Evolutionary conservation across 2,329 filamentous ascomycete species (phyloP).

Genomic region (Xylaria multiplex): DNA sequence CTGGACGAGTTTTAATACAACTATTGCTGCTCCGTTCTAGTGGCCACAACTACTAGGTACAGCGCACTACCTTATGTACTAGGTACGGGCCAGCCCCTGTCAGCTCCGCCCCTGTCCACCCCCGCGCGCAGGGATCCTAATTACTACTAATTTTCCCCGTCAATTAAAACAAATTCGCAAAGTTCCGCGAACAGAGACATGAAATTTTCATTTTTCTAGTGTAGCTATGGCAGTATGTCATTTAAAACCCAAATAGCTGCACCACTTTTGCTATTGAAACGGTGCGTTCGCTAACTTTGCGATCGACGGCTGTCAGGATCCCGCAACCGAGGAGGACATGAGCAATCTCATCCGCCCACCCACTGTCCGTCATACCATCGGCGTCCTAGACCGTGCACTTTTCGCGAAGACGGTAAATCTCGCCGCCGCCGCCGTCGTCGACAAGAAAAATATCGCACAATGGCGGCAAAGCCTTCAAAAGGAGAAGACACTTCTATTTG

Average conservation of each 20-base stretch:
- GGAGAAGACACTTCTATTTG: conserved; percentile 71
- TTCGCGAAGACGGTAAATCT: conserved; percentile 82
- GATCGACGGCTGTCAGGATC: conserved; percentile 31
- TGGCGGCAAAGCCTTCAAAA: conserved; percentile 74
- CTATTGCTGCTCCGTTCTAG: no score
- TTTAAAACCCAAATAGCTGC: neutral
- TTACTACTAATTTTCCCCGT: neutral
- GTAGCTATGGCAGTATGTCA: conserved; percentile 42
- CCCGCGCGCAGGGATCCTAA: conserved; percentile 20
- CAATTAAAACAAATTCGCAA: conserved; percentile 20
- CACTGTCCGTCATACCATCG: conserved; percentile 59
- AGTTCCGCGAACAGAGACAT: conserved; percentile 20
- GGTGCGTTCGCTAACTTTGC: conserved; percentile 30
- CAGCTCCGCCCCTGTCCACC: conserved; percentile 4
- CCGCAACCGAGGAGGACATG: conserved; percentile 55
- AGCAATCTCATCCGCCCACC: conserved; percentile 77
- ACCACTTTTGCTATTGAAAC: conserved; percentile 1
- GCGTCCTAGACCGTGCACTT: conserved; percentile 80
- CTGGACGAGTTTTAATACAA: no score
- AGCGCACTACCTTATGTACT: no score
- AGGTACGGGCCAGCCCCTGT: conserved; percentile 26
- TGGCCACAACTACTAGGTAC: neutral
- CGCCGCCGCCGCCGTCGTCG: conserved; percentile 80
- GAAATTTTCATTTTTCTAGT: conserved; percentile 28
- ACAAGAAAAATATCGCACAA: conserved; percentile 77